Base-by-base conservation (phyloP, 352 stramenopile species). In the Phytophthora europaea region DNA sequence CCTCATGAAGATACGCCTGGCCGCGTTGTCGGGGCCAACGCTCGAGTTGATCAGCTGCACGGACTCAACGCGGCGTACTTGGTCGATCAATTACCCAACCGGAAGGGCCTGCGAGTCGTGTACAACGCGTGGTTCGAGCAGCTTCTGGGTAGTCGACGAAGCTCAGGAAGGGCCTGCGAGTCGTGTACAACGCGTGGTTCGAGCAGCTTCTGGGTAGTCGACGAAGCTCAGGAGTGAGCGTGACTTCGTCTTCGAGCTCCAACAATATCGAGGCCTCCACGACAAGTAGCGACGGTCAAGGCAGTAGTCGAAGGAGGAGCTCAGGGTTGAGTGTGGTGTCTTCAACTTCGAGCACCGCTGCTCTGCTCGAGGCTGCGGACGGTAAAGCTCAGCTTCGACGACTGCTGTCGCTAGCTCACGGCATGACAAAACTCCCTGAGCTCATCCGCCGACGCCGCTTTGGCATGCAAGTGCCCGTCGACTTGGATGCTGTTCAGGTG, bases 131-230 rank as follows among this genome's bases (percentile, higher is more conserved):
- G 53, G 54, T 63, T 78, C 13, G 66, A 74, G 2, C 13, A 61
- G 13, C n/a, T 38, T 4, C 47, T 15, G 13, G 8, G 47, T 18
- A 23, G 40, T 9, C 38, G 22, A 34, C 61, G 20, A n/a, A n/a
- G n/a, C n/a, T n/a, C n/a, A n/a, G 43, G 12, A 68, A 60, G 45
- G 67, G 58, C 4, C 61, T 83, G 7, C 70, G 65, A 38, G 65
- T 83, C 5, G 69, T 83, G 16, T 83, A 81, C 65, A 75, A 79
- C 33, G 67, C 69, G 9, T 67, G 53, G 54, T 62, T 78, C 16
- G 66, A 73, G 2, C 16, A 61, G 18, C 18, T 36, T 4, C 52
- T 54, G 38, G n/a, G n/a, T n/a, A n/a, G n/a, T n/a, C 26, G 26
- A 31, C 26, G 7, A 34, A 55, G n/a, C 51, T 45, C 23, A 5